Evolutionary conservation across 805 yeast genomes (phyloP), one percentile per base, ranked within the genome.

Genomic region (Wickerhamomyces silvicola): DNA sequence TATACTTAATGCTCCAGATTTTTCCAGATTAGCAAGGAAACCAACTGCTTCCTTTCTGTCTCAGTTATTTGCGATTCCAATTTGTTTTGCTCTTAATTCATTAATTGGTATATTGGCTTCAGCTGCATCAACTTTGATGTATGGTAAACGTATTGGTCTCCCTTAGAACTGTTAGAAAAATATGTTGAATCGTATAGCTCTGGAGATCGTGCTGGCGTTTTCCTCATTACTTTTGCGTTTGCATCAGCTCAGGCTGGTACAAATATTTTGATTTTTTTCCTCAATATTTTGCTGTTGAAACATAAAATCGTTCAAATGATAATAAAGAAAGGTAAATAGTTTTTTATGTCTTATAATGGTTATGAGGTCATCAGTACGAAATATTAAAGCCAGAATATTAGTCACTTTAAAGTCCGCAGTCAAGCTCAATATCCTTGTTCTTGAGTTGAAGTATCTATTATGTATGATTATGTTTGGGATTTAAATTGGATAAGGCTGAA

Each of bases 1-100:
- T 48, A 81, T 87, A 49, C 71, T 81, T 33, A 86, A 86, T 59
- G 83, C 92, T 11, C 94, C 95, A 2, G 96, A 86, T 64, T 86
- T 86, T 57, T 70, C 94, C 16, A 74, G 96, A 57, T 80, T 85
- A 60, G 81, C 94, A 8, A 70, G 66, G 41, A 76, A 74, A 15
- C 65, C 70, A 31, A 55, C 46, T 26, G 61, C 73, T 14, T 67
- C 79, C 4, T 48, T 64, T 12, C 63, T 68, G 56, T 69, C 85
- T 2, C 86, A 78, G 54, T 50, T 67, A 26, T 48, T 81, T 24
- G 66, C 90, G 3, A 75, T 87, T 39, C 95, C 95, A 22, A 38
- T 81, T 14, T 72, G 84, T 46, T 86, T 84, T 59, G 80, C 87
- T 4, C 48, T 85, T 37, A 86, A 94, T 21, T 80, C 94, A 5